Evolutionary conservation across 2,329 filamentous ascomycete genomes (phyloP), one percentile per base, ranked within the genome.

Genomic region (Arthrobotrys musiformis): DNA sequence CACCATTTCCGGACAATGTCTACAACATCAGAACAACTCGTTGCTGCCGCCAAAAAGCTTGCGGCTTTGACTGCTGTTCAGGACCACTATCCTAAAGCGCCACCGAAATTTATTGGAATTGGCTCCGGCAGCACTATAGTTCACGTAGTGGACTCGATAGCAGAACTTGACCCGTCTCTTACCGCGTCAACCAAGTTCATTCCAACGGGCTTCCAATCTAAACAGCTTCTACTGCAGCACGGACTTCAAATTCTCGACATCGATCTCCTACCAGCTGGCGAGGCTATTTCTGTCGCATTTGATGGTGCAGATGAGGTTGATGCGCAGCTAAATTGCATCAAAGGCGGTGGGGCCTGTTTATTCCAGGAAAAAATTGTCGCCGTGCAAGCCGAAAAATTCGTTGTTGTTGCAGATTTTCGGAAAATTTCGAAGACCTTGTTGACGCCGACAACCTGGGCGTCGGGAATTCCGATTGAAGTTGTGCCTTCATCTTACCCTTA

Each of bases 341-440:
- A 79, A 26, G 72, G 79, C 67, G 95, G 95, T 60, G 95, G 95
- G 73, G 95, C 93, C n/a, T 99, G 95, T 84, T 85, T 98, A 70
- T 97, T 97, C 86, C 95, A 98, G 84, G 95, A 99, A 85, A 99
- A 99, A 86, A 87, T 99, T 37, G 94, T 99, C 3, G 94, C 94
- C 4, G 89, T 93, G 76, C 89, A 91, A 60, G 91, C 93, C 2
- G 92, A 90, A 84, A 92, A 92, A 82, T 97, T 97, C 82, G 87
- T 97, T 79, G 94, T 92, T 81, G 93, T 96, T 72, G 93, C 93
- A 90, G 95, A 99, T 84, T 96, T 94, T 83, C 90, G 95, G 81
- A 99, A 99, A 85, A 89, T 94, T 79, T 93, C 93, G 78, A 85
- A 88, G 37, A 89, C 92, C 46, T 88, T 99, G 28, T 88, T 90